Percentiles rank a stretch among this genome's conserved stretches.
phyloP scores from a whole-genome alignment of 768 basidiomycete species.

The Tricholoma terreum region DNA sequence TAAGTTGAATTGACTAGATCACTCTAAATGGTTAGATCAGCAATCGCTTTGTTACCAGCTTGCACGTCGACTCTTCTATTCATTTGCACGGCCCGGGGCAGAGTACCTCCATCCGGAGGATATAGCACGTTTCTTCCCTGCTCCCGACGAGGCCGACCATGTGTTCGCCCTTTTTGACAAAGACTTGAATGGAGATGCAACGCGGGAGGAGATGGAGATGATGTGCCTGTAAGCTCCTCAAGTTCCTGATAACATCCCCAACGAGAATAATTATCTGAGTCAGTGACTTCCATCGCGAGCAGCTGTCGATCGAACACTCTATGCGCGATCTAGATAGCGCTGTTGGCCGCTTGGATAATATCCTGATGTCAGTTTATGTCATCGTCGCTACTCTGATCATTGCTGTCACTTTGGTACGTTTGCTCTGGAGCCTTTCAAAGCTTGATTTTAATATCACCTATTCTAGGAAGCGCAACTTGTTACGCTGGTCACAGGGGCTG shows the following conservation, averaged over 20 bases:
- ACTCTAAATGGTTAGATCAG: conserved; percentile 5
- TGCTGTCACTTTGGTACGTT: conserved; percentile 70
- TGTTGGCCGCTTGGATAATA: conserved; percentile 81
- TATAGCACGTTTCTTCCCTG: conserved; percentile 67
- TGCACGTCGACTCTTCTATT: conserved; percentile 83
- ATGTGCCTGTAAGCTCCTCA: conserved; percentile 52
- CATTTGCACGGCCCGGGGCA: conserved; percentile 62
- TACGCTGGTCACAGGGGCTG: conserved; percentile 74
- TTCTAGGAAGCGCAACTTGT: conserved; percentile 67
- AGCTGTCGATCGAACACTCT: conserved; percentile 76
- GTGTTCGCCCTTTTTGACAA: conserved; percentile 70
- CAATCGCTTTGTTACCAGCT: conserved; percentile 41
- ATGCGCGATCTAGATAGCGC: conserved; percentile 92
- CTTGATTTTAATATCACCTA: conserved; percentile 6
- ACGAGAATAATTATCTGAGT: conserved; percentile 6
- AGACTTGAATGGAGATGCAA: conserved; percentile 69
- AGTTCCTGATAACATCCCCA: neutral
- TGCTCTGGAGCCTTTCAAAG: conserved; percentile 1
- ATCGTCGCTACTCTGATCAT: conserved; percentile 74
- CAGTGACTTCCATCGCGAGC: conserved; percentile 85
- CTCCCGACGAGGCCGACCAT: conserved; percentile 60
- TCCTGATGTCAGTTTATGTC: conserved; percentile 78
- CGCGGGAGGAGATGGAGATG: conserved; percentile 73
- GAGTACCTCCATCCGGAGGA: conserved; percentile 64
- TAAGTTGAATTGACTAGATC: conserved; percentile 21